Evolutionary conservation across 176 grass and related monocot species (phyloP).

Genomic region (Aegilops sharonensis): DNA sequence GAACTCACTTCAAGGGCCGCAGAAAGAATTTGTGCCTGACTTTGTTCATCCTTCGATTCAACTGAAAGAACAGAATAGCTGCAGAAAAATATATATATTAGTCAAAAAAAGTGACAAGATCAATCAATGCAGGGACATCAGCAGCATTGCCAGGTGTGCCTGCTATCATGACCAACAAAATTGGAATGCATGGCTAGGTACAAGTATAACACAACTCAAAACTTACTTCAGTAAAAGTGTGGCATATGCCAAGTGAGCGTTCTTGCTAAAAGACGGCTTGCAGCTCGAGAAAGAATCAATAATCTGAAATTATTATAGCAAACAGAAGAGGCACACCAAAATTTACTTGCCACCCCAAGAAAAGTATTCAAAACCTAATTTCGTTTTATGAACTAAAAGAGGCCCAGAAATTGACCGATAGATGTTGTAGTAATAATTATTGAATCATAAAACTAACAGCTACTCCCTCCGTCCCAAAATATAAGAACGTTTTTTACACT

Average conservation of each 20-base stretch:
- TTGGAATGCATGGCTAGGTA: not conserved
- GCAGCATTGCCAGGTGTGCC: not conserved
- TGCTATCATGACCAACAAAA: not conserved
- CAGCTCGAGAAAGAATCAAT: constrained; percentile 77
- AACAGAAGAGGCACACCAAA: constrained; percentile 15
- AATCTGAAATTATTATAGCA: constrained; percentile 54
- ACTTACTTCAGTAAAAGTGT: constrained; percentile 95
- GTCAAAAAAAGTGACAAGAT: not conserved
- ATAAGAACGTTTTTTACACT: too few relatives aligned
- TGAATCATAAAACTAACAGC: not conserved
- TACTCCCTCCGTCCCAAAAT: not conserved
- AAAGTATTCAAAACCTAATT: not conserved
- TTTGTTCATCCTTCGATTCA: constrained; percentile 84
- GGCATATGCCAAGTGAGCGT: constrained; percentile 78
- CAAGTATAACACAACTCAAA: not conserved
- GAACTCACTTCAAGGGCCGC: constrained; percentile 71
- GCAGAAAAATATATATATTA: not conserved
- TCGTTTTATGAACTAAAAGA: not conserved
- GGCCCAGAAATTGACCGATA: not conserved
- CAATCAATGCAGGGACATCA: constrained; percentile 12
- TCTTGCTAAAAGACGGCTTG: constrained; percentile 77
- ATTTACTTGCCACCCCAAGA: not conserved
- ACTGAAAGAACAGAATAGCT: constrained; percentile 88
- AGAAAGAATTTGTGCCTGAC: constrained; percentile 89
- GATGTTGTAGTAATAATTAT: not conserved